Evolutionary conservation across 2,329 filamentous ascomycete species (phyloP), one percentile per base, ranked within the genome.

Genomic region (Hortaea sp.): DNA sequence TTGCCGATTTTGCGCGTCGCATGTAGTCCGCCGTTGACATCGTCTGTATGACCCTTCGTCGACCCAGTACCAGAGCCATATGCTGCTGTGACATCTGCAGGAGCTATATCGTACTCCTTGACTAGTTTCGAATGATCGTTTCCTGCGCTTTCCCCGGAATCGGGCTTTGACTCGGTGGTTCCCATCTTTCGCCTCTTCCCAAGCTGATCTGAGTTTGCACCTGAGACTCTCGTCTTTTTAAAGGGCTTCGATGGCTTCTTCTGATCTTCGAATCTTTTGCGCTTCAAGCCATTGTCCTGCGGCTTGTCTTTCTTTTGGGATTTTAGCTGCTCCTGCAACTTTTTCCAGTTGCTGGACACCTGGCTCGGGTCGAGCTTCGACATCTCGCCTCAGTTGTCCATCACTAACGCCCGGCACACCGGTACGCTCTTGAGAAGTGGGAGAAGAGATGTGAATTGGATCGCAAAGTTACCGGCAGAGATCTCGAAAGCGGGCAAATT

Each of bases 1-100:
- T 92, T 94, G 43, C 90, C 92, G 13, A 89, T 70, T 44, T 88
- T 78, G 32, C 84, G 68, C 5, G 75, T 78, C 27, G 70, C 65
- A 52, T 62, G 56, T 1, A 69, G 58, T 45, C 71, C 69, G 51
- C 64, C 63, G 51, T 74, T 73, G 41, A 66, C 56, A 42, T 74
- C 57, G 53, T 68, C 54, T 7, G 75, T 74, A 3, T 85, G 11
- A 78, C 78, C 58, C 79, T 74, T 31, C 77, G 75, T 48, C 35
- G 84, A 61, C 48, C 77, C 71, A 57, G 81, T 76, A 28, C 76
- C 63, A 0, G 81, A 76, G 57, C 77, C 72, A 55, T 81, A 76
- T 51, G 81, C 74, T 53, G 77, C 72, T 9, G 77, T 73, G 75
- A 80, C 80, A 41, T 82, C 65, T 6, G 74, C 28, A 81, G 69